Percentiles rank a stretch among this genome's conserved stretches.
phyloP scores from a whole-genome alignment of 1,284 basidiomycete species.

The Ceratobasidium sp. region DNA sequence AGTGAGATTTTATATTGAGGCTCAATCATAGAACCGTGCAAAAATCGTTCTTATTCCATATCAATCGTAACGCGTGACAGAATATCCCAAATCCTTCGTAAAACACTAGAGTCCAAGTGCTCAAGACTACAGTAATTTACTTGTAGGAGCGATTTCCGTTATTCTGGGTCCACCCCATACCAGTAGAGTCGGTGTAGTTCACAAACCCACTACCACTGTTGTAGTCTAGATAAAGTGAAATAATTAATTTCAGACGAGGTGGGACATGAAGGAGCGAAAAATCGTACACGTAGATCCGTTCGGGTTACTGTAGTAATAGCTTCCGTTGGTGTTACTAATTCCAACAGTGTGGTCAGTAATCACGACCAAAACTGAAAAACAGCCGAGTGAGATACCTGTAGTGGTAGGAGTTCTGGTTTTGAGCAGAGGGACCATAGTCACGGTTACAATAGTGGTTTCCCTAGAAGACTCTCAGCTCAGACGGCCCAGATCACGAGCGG shows the following conservation, averaged over 20 bases:
- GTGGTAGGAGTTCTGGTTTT: conserved; percentile 44
- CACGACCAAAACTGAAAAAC: no score
- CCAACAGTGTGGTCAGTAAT: not conserved
- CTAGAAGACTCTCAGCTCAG: not conserved
- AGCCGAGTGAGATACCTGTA: no score
- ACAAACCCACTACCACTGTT: conserved; percentile 37
- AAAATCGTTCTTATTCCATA: no score
- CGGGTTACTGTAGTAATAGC: conserved; percentile 43
- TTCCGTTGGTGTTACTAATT: conserved; percentile 41
- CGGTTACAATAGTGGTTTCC: conserved; percentile 44
- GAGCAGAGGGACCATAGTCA: conserved; percentile 41
- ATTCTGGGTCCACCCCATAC: conserved; percentile 32
- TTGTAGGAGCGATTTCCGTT: not conserved
- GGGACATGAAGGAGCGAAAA: not conserved
- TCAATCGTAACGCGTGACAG: no score
- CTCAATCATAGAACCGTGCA: no score
- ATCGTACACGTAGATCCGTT: conserved; percentile 23
- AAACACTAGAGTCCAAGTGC: no score
- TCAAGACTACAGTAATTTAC: not conserved
- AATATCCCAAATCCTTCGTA: no score
- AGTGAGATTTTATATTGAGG: no score
- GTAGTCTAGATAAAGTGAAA: conserved; percentile 28
- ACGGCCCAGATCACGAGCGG: not conserved
- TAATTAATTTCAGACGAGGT: not conserved
- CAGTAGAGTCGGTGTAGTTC: conserved; percentile 33